phyloP scores from a whole-genome alignment of 345 rosid species.

The Aquilaria sinensis region DNA sequence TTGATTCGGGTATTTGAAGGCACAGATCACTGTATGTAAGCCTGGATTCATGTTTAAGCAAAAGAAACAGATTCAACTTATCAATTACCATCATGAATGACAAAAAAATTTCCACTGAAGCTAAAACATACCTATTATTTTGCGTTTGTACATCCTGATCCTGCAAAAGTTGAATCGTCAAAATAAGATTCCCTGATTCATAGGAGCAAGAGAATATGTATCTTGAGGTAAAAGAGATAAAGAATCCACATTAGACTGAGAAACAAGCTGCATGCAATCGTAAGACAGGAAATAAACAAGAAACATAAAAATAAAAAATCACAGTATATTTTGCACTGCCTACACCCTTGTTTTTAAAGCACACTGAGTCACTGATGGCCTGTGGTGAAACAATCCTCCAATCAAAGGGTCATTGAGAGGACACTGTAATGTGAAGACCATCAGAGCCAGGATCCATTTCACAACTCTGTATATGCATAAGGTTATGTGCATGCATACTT shows the following conservation, averaged over 20 bases:
- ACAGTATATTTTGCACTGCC: not conserved
- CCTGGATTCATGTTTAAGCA: constrained; percentile 40
- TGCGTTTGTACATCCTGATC: constrained; percentile 53
- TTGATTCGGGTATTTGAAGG: constrained; percentile 90
- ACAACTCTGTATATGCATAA: too few species aligned
- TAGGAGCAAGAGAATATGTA: constrained; percentile 1
- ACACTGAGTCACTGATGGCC: too few species aligned
- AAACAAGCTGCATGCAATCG: constrained; percentile 7
- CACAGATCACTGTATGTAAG: constrained; percentile 98
- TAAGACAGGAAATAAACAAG: not conserved
- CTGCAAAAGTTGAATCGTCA: constrained; percentile 42
- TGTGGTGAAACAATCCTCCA: too few species aligned
- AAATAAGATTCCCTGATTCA: constrained; percentile 11
- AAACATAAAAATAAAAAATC: not conserved
- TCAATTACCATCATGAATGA: not conserved
- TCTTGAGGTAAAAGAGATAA: constrained; percentile 2
- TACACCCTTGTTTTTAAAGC: too few species aligned
- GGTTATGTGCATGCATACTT: too few species aligned
- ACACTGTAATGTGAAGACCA: too few species aligned
- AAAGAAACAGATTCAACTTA: constrained; percentile 17
- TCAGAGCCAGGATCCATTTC: too few species aligned
- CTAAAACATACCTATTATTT: constrained; percentile 58
- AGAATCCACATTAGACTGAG: not conserved
- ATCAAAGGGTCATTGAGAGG: too few species aligned
- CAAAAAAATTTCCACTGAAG: constrained; percentile 10